A percentile compares a stretch with the other conserved stretches of the same genome.
Evolutionary conservation across 441 rosid species (phyloP).

Genomic region (Mallotus repandus): DNA sequence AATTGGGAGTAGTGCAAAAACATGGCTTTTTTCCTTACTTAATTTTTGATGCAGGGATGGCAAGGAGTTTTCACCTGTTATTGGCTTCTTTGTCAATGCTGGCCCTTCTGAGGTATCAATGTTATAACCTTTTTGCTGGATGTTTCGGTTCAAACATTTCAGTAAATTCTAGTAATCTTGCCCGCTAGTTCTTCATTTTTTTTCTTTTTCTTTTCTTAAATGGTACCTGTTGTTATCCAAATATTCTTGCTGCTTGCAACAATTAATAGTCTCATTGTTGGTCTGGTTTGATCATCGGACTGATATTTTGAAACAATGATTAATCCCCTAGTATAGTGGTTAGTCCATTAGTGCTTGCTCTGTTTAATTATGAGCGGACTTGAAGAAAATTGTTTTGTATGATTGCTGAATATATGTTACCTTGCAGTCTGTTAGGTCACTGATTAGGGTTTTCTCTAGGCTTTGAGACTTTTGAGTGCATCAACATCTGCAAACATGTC

Average conservation of each 20-base stretch:
- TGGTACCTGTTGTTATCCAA: background rate
- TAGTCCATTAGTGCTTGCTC: background rate
- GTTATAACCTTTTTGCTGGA: background rate
- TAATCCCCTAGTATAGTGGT: background rate
- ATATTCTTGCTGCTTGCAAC: background rate
- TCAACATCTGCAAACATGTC: background rate
- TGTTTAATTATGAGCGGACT: background rate
- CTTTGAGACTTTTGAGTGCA: background rate
- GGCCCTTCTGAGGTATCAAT: slow-evolving; percentile 55
- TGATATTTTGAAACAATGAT: background rate
- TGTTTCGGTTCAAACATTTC: background rate
- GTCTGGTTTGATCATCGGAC: background rate
- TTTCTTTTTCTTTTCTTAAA: background rate
- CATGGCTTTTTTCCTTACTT: background rate
- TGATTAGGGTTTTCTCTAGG: background rate
- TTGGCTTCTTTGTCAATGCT: slow-evolving; percentile 67
- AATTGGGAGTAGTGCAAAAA: background rate
- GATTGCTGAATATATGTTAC: background rate
- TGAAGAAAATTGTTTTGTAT: background rate
- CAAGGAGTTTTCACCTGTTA: slow-evolving; percentile 75
- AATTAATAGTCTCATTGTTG: background rate
- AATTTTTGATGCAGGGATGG: slow-evolving; percentile 53
- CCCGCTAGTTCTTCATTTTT: background rate
- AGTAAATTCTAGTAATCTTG: background rate
- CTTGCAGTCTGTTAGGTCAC: background rate